Base-by-base conservation (phyloP, 257 asterid genomes). In the Galeopsis tetrahit region DNA sequence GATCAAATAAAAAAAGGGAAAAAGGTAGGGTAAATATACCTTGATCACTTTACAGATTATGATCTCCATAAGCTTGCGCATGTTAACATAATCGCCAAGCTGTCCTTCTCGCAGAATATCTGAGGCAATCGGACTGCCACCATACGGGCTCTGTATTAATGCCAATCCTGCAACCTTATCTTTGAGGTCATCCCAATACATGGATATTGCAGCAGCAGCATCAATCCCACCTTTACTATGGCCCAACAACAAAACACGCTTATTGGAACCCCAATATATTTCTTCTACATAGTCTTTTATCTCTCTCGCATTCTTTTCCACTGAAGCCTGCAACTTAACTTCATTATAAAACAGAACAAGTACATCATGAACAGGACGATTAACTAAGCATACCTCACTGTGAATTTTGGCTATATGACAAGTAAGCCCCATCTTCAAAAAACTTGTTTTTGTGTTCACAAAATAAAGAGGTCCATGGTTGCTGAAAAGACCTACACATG, bases 171-270 rank as follows among this genome's bases (percentile, higher is more conserved):
- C 98, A 70, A 95, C 98, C 86, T 95, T 95, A 65, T 88, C 96
- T 82, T 95, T 92, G 74, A 92, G 82, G 38, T 88, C 96, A 56
- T 85, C 84, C 99, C 99, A 95, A 77, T 92, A 88, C 80, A 95
- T 88, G 70, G 98, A 95, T 71, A 95, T 55, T 77, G 93, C 87
- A 56, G 99, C 99, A 74, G 98, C 99, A 32, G 96, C 80, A 82
- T 95, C 99, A 32, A 95, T 81, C 74, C 97, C 98, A 1, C 99
- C 99, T 82, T 95, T 95, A 81, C 99, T 95, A 78, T 95, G 99
- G 77, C 99, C 99, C 57, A 95, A 92, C 75, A 95, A 85, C 88
- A 95, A 74, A 71, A 95, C 90, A 5, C 85, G 94, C 81, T 90
- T 90, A 70, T 79, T 71, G 44, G 99, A 87, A 58, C 98, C 98